phyloP scores from a whole-genome alignment of 495 filamentous ascomycete genomes.

The Astrocystis sublimbata region DNA sequence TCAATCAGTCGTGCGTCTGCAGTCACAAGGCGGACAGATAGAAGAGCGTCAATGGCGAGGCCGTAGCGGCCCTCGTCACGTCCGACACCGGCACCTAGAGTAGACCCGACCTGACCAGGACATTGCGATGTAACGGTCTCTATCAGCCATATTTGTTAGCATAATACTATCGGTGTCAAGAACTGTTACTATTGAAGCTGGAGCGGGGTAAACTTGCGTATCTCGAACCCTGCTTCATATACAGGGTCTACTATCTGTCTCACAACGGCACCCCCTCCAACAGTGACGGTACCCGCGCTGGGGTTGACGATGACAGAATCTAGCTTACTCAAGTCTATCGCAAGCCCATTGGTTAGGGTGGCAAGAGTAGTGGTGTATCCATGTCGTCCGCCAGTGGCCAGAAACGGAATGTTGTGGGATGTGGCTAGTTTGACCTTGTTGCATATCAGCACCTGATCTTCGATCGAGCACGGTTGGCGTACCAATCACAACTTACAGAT shows the following conservation, averaged over 20 bases:
- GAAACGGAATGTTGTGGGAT: constrained; percentile 33
- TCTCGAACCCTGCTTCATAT: neutral
- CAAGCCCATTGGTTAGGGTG: constrained; percentile 18
- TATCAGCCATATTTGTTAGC: too few relatives aligned
- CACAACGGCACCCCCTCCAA: neutral
- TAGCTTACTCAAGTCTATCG: constrained; percentile 33
- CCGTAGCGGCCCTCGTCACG: constrained; percentile 38
- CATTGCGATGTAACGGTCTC: too few relatives aligned
- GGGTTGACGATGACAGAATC: neutral
- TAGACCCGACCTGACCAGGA: constrained; percentile 37
- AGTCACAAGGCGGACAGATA: constrained; percentile 32
- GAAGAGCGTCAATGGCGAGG: constrained; percentile 37
- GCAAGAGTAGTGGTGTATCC: constrained; percentile 24
- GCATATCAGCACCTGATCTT: too few relatives aligned
- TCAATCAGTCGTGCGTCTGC: constrained; percentile 33
- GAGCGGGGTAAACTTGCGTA: neutral
- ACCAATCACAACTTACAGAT: too few relatives aligned
- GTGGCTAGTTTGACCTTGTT: constrained; percentile 31
- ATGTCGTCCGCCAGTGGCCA: constrained; percentile 39
- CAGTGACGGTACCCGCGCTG: neutral
- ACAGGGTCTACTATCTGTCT: neutral
- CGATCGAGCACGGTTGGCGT: too few relatives aligned
- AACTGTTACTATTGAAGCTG: too few relatives aligned
- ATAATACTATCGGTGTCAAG: too few relatives aligned
- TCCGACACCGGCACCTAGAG: constrained; percentile 46